Percentiles rank a stretch among this genome's conserved stretches.
These are phyloP conservation scores for Solanum microdontum DNA, from an alignment of 257 asterid genomes.

Conservation along the genomic window DNA sequence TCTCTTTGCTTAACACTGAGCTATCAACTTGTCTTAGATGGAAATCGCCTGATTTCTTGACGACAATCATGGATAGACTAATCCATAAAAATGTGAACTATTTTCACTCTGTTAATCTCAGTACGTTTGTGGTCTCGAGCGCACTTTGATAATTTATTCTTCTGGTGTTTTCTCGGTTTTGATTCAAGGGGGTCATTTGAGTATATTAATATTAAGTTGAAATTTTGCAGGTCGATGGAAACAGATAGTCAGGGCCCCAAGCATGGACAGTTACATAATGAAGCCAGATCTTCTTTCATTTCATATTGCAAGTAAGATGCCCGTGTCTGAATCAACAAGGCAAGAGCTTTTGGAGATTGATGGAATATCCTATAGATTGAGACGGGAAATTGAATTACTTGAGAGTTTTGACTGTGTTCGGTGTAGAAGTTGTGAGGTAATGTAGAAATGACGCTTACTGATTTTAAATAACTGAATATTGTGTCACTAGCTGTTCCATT, in stretches of 20 bases:
- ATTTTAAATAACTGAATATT: background rate
- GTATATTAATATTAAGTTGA: background rate
- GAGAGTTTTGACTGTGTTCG: slow-evolving; percentile 74
- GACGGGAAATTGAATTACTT: slow-evolving; percentile 77
- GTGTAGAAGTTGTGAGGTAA: slow-evolving; percentile 86
- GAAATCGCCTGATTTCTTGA: background rate
- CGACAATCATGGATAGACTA: background rate
- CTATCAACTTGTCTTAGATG: background rate
- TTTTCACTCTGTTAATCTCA: background rate
- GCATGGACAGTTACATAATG: slow-evolving; percentile 57
- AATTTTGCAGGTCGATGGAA: slow-evolving; percentile 82
- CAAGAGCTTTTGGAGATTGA: slow-evolving; percentile 98
- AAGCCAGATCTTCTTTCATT: slow-evolving; percentile 94
- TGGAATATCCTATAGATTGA: slow-evolving; percentile 85
- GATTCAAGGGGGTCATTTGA: background rate
- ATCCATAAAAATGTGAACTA: background rate
- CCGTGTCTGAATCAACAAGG: slow-evolving; percentile 73
- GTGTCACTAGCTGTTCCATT: background rate
- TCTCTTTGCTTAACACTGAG: background rate
- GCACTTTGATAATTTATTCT: background rate
- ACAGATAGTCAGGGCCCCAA: slow-evolving; percentile 70
- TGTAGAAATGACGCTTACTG: background rate
- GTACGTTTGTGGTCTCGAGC: background rate
- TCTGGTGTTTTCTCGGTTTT: background rate
- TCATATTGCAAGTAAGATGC: slow-evolving; percentile 91